phyloP scores from a whole-genome alignment of 2,329 filamentous ascomycete species.

The Ceratocystis diversiconidia region DNA sequence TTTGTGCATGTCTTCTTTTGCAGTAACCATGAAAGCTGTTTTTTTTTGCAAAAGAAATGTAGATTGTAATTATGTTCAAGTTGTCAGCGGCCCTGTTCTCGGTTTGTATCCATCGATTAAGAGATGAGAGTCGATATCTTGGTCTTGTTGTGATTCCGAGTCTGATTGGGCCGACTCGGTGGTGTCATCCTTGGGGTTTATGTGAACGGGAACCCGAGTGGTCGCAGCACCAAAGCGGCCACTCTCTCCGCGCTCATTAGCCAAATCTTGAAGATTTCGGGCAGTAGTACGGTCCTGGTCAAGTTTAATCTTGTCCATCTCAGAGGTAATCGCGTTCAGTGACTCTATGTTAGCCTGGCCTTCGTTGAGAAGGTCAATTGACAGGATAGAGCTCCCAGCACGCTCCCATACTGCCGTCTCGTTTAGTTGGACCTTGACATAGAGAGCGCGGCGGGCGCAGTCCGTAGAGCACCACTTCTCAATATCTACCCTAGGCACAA shows the following conservation, averaged over 20 bases:
- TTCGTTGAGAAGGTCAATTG: constrained; percentile 55
- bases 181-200: constrained; percentile 21
- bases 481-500: constrained; percentile 56
- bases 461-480: constrained; percentile 76
- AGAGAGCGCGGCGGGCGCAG: constrained; percentile 68
- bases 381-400: constrained; percentile 39
- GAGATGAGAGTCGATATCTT: constrained; percentile 13
- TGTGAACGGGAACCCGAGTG: constrained; percentile 16
- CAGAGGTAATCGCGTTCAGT: constrained; percentile 26
- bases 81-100: constrained; percentile 1
- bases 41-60: background rate
- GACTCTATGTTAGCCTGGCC: constrained; percentile 37
- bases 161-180: background rate
- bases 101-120: constrained; percentile 17
- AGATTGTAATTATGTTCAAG: constrained; percentile 4
- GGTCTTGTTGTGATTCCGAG: background rate
- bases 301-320: constrained; percentile 31
- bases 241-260: constrained; percentile 35
- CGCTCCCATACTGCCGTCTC: constrained; percentile 79
- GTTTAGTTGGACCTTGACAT: constrained; percentile 75
- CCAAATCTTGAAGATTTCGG: constrained; percentile 31
- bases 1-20: constrained; percentile 1
- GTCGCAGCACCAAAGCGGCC: constrained; percentile 16
- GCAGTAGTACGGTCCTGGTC: constrained; percentile 31
- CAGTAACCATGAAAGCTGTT: background rate